Base-by-base conservation (phyloP, 306 rosid species). In the Ziziphus jujuba region DNA sequence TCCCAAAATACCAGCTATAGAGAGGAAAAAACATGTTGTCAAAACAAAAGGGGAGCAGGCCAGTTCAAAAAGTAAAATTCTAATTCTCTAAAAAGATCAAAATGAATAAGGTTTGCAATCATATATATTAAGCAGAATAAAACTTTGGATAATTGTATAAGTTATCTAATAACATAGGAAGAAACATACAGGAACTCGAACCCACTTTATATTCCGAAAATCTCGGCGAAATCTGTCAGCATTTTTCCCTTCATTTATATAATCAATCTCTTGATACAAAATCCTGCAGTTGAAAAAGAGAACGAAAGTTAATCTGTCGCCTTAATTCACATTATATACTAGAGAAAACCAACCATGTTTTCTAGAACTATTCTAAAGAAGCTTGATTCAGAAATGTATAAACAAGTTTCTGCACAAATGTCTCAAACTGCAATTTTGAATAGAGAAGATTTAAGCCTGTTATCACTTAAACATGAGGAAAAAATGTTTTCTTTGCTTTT, bases 181-280 rank as follows among this genome's bases (percentile, higher is more conserved):
- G 87, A 76, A 77, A 84, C 97, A 67, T 87, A 87, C 97, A 80
- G 97, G 97, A 55, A 90, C 84, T 73, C 97, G 92, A 66, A 90
- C 97, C 97, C 97, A 90, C 89, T 90, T 90, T 67, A 73, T 71
- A 81, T 90, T 90, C 73, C 95, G 84, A 75, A 90, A 87, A 83
- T 90, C 97, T 65, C 97, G 65, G 63, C 90, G 92, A 73, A 90
- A 87, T 72, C 84, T 80, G 67, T 90, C 95, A 16, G 95, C 97
- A 75, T 90, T 90, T 81, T 85, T 90, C 66, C 97, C 97, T 84
- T 90, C 95, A 69, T 90, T 90, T 75, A 90, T 82, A 38, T 90
- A 90, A 79, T 90, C 97, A 72, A 90, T 90, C 86, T 90, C 97
- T 85, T 90, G 95, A 73, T 87, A 90, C 80, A 90, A 79, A 68